Evolutionary conservation across 345 rosid genomes (phyloP).

Genomic region (Eucalyptus microcorys): DNA sequence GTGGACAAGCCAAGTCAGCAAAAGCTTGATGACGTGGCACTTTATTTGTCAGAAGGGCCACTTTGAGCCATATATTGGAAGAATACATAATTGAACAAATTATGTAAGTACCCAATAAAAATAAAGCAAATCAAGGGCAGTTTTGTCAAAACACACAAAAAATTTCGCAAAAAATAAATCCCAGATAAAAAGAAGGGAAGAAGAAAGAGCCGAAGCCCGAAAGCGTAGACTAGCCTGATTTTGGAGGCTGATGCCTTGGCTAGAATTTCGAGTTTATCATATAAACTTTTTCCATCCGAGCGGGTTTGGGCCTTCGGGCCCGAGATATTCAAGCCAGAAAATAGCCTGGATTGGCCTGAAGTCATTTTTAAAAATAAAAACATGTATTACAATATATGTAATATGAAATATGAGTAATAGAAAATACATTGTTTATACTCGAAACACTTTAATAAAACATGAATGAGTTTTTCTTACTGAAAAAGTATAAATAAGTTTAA

Average conservation of each 20-base stretch:
- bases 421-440: not conserved
- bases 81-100: not conserved
- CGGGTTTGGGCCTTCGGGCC: not conserved
- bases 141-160: not conserved
- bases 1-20: not conserved
- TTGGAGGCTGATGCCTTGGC: not conserved
- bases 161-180: not conserved
- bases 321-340: not conserved
- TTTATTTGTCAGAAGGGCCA: not conserved
- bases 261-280: not conserved
- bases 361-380: not conserved
- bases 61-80: not conserved
- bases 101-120: not conserved
- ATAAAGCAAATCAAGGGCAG: not conserved
- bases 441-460: not conserved
- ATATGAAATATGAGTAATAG: not conserved
- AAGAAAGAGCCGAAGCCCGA: not conserved
- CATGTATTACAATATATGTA: no score
- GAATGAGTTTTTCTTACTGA: not conserved
- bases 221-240: not conserved
- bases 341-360: not conserved
- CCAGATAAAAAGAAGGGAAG: not conserved
- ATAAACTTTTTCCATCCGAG: not conserved
- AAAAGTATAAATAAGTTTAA: not conserved
- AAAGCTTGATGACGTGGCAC: not conserved